Percentiles rank a stretch among this genome's conserved stretches.
Conservation (phyloP, 2,329 filamentous ascomycete genomes). For the Colletotrichum orbiculare region DNA sequence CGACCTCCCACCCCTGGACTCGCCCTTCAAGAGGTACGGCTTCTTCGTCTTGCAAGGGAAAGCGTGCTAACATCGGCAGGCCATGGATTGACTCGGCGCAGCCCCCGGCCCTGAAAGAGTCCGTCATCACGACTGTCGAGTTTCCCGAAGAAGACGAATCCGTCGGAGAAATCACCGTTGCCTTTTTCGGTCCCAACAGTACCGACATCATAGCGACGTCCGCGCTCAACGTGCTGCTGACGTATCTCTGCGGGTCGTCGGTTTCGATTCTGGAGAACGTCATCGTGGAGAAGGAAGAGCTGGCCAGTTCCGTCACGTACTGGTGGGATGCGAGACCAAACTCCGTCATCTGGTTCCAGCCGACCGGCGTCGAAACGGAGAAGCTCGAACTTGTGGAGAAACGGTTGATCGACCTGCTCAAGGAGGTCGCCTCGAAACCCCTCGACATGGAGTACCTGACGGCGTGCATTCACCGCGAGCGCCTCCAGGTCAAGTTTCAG, state of each 20-base stretch:
- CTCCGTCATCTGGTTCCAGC: constrained; percentile 85
- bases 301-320: constrained; percentile 87
- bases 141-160: constrained; percentile 98
- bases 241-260: constrained; percentile 92
- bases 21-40: constrained; percentile 75
- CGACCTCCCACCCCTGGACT: constrained; percentile 79
- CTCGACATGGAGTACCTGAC: constrained; percentile 91
- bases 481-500: constrained; percentile 83
- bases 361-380: constrained; percentile 87
- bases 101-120: constrained; percentile 77
- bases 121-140: constrained; percentile 80
- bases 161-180: constrained; percentile 86
- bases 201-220: constrained; percentile 74
- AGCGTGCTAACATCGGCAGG: constrained; percentile 41
- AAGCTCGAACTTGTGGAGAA: constrained; percentile 87
- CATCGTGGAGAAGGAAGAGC: constrained; percentile 91
- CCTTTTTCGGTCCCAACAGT: constrained; percentile 87
- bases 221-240: constrained; percentile 82
- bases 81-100: constrained; percentile 93
- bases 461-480: constrained; percentile 86
- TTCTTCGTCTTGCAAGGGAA: constrained; percentile 10
- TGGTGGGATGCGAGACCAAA: constrained; percentile 84
- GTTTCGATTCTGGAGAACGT: constrained; percentile 92
- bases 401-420: constrained; percentile 84
- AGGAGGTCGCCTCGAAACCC: constrained; percentile 81